These are phyloP conservation scores for Gnomoniopsis smithogilvyi DNA, from an alignment of 2,329 filamentous ascomycete species.

Conservation along the genomic window DNA sequence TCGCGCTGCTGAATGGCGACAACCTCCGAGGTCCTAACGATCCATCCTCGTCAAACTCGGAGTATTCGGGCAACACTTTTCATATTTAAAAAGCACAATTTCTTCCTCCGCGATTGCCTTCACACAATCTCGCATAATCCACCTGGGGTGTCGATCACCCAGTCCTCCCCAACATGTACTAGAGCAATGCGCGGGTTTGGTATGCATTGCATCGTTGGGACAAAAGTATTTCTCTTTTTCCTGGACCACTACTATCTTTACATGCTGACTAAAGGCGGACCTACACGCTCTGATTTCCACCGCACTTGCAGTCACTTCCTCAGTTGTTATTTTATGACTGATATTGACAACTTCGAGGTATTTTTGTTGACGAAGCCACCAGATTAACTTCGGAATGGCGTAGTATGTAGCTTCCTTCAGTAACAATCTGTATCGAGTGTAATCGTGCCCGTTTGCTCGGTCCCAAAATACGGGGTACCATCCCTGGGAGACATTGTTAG, in stretches of 20 bases:
- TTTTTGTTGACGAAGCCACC: not conserved
- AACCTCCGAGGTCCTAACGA: no score
- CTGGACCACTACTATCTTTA: not conserved
- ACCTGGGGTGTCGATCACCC: not conserved
- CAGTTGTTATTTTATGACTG: not conserved
- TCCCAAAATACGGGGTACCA: not conserved
- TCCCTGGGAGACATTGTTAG: no score
- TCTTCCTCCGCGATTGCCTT: not conserved
- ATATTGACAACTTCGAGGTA: not conserved
- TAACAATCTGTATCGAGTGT: not conserved
- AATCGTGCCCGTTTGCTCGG: not conserved
- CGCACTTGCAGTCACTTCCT: not conserved
- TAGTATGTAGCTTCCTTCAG: not conserved
- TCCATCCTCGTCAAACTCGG: not conserved
- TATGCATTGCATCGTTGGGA: not conserved
- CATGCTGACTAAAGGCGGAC: not conserved
- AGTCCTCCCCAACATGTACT: not conserved
- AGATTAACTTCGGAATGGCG: not conserved
- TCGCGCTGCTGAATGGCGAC: no score
- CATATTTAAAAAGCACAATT: not conserved
- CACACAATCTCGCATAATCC: not conserved
- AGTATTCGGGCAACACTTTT: not conserved
- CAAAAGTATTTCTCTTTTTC: not conserved
- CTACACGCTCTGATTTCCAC: not conserved
- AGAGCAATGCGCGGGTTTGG: no score